phyloP scores from a whole-genome alignment of 305 asterid species.

The Plantago rigida region DNA sequence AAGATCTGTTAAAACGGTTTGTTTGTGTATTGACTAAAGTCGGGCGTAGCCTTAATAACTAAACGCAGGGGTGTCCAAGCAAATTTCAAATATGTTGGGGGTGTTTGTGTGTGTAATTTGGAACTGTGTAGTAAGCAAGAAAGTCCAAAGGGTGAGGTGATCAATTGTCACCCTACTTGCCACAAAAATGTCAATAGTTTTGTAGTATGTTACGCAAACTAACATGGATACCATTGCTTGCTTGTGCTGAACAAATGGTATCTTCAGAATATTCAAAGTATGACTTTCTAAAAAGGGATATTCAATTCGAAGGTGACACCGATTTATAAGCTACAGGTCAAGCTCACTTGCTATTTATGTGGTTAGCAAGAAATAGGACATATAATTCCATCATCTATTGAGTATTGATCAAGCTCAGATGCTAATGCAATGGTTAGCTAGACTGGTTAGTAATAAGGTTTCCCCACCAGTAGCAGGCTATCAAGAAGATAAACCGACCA shows the following conservation, averaged over 20 bases:
- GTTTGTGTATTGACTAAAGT: too few species aligned
- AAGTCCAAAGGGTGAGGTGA: constrained; percentile 23
- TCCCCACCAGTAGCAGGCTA: too few species aligned
- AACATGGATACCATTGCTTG: constrained; percentile 22
- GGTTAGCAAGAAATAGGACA: too few species aligned
- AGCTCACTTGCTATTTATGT: background rate
- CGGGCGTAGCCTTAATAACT: too few species aligned
- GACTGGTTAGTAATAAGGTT: too few species aligned
- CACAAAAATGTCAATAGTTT: constrained; percentile 5
- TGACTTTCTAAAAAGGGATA: constrained; percentile 2
- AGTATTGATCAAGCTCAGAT: too few species aligned
- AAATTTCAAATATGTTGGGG: constrained; percentile 1
- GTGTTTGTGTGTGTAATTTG: background rate
- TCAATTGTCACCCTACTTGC: constrained; percentile 15
- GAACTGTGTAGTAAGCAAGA: constrained; percentile 8
- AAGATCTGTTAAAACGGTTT: too few species aligned
- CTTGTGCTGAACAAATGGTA: constrained; percentile 2
- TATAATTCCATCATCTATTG: too few species aligned
- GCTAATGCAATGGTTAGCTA: too few species aligned
- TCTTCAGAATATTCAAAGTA: constrained; percentile 11
- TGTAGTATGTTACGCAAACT: constrained; percentile 22
- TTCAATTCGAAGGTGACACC: background rate
- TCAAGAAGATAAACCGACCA: too few species aligned
- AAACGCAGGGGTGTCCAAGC: background rate
- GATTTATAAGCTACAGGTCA: background rate